These are phyloP conservation scores for Vitellaria paradoxa DNA, from an alignment of 179 eudicot species.

Conservation along the genomic window DNA sequence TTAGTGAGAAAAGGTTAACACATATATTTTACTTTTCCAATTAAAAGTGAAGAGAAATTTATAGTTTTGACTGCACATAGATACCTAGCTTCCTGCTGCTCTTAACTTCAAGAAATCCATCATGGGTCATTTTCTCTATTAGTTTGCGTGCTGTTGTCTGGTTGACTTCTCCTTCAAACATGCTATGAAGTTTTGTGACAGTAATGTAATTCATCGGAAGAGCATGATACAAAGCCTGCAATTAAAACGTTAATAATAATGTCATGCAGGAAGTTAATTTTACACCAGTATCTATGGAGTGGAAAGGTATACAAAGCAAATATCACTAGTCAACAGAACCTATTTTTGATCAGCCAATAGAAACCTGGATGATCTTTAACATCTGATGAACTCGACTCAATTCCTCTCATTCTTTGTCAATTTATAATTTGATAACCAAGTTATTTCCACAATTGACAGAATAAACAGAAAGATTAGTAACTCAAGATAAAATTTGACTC, in stretches of 20 bases:
- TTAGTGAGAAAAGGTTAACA: neutral
- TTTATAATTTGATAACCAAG: neutral
- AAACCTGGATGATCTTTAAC: neutral
- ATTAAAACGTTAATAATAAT: constrained; percentile 5
- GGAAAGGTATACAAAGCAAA: neutral
- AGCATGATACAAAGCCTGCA: constrained; percentile 89
- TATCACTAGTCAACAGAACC: neutral
- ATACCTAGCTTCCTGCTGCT: constrained; percentile 78
- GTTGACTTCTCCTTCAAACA: constrained; percentile 73
- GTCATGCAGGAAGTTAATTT: neutral
- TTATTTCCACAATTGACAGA: neutral
- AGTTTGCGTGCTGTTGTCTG: constrained; percentile 62
- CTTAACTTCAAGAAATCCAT: constrained; percentile 75
- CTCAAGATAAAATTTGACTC: neutral
- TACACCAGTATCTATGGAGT: neutral
- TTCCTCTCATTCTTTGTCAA: neutral
- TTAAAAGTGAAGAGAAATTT: neutral
- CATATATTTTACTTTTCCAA: constrained; percentile 2
- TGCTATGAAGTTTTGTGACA: constrained; percentile 69
- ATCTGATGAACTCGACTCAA: neutral
- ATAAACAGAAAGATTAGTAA: neutral
- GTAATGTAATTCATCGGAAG: constrained; percentile 80
- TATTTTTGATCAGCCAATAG: constrained; percentile 3
- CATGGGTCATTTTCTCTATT: constrained; percentile 75
- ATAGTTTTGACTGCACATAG: constrained; percentile 10